Conservation (phyloP, 2,329 filamentous ascomycete genomes). For the Trichophyton verrucosum region DNA sequence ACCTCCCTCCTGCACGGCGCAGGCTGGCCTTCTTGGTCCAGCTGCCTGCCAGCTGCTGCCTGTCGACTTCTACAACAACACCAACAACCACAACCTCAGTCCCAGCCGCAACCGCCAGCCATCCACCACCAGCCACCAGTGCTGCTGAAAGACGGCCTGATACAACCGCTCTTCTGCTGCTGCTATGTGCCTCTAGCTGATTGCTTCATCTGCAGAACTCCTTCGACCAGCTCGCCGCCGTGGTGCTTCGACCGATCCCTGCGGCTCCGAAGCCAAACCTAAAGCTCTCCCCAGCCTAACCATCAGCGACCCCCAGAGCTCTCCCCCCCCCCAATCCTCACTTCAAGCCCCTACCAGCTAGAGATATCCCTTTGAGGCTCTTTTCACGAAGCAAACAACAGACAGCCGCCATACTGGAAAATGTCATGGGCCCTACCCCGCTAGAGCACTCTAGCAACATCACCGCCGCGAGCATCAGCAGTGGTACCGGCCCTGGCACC, state of each 20-base stretch:
- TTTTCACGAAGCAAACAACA: not conserved
- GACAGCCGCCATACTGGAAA: slow-evolving; percentile 17
- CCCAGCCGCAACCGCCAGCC: not conserved
- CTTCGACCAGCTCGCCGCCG: not conserved
- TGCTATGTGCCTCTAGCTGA: not conserved
- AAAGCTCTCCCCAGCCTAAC: slow-evolving; percentile 1
- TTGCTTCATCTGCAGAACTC: not conserved
- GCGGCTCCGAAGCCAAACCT: not conserved
- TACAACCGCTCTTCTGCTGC: not conserved
- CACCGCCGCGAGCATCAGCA: not conserved
- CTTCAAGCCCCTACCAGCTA: slow-evolving; percentile 1
- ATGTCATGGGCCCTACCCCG: slow-evolving; percentile 36
- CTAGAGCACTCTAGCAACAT: slow-evolving; percentile 34
- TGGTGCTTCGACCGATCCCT: not conserved
- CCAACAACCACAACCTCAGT: not conserved
- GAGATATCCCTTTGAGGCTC: slow-evolving; percentile 5
- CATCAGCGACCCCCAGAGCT: not conserved
- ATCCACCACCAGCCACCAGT: not conserved
- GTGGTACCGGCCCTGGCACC: not conserved
- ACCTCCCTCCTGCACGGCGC: not conserved
- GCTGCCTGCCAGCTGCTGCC: not conserved
- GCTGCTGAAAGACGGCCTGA: not conserved
- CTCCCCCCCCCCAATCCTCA: not conserved
- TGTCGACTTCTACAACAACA: not conserved
- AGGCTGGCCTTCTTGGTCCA: not conserved